Percentiles rank a stretch among this genome's conserved stretches.
Conservation (phyloP, 2,329 filamentous ascomycete species). For the Aspergillus alliaceus region DNA sequence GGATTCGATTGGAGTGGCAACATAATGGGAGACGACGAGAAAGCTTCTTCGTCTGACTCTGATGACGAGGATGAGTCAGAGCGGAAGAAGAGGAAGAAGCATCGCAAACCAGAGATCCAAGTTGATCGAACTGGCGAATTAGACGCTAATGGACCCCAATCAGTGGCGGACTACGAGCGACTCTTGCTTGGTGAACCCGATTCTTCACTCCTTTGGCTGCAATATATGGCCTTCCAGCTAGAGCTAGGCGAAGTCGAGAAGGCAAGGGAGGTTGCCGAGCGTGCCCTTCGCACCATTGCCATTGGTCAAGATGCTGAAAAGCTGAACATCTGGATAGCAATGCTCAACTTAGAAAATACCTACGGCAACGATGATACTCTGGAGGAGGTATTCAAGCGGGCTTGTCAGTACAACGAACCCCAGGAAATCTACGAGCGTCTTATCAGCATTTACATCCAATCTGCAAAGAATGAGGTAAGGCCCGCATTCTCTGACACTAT, state of each 20-base stretch:
- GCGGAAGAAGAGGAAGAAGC: conserved; percentile 69
- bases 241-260: conserved; percentile 85
- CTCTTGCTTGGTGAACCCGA: conserved; percentile 89
- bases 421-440: conserved; percentile 87
- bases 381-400: conserved; percentile 84
- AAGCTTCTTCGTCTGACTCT: conserved; percentile 49
- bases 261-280: conserved; percentile 84
- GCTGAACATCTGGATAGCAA: conserved; percentile 90
- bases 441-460: conserved; percentile 92
- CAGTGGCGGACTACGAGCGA: conserved; percentile 88
- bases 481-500: not conserved
- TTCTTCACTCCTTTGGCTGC: conserved; percentile 89
- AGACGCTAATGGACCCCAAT: conserved; percentile 83
- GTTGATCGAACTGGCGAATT: conserved; percentile 91
- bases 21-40: conserved; percentile 54
- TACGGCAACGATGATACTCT: conserved; percentile 82
- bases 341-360: conserved; percentile 89
- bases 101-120: conserved; percentile 73
- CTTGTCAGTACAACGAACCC: conserved; percentile 90
- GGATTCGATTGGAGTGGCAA: conserved; percentile 88
- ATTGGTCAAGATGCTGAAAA: conserved; percentile 90
- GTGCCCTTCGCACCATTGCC: conserved; percentile 86
- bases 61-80: conserved; percentile 43
- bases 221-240: conserved; percentile 99
- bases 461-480: conserved; percentile 77